A percentile compares a stretch with the other conserved stretches of the same genome.
phyloP scores from a whole-genome alignment of 257 asterid genomes.

The Solanum piurae region DNA sequence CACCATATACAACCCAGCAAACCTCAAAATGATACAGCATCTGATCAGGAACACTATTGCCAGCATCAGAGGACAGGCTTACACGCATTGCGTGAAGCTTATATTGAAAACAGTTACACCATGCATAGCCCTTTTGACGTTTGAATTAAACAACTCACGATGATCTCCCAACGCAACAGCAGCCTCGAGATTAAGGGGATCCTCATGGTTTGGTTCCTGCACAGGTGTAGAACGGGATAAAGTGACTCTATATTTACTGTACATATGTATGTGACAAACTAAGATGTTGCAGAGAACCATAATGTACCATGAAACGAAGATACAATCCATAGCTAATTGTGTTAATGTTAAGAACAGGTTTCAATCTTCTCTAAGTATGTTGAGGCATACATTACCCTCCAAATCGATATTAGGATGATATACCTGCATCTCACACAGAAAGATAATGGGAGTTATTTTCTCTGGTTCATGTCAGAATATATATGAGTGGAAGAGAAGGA shows the following conservation, averaged over 20 bases:
- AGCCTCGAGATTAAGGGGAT: slow-evolving; percentile 31
- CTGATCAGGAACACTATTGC: neutral
- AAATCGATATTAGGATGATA: slow-evolving; percentile 87
- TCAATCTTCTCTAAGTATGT: slow-evolving; percentile 32
- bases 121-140: slow-evolving; percentile 39
- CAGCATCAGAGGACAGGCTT: neutral
- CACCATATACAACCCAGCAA: neutral
- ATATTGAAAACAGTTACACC: slow-evolving; percentile 30
- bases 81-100: slow-evolving; percentile 19
- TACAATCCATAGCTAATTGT: slow-evolving; percentile 24
- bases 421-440: slow-evolving; percentile 17
- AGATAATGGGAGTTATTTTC: neutral
- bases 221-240: neutral
- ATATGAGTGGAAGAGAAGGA: neutral
- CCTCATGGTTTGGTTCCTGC: slow-evolving; percentile 33
- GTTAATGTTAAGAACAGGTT: slow-evolving; percentile 32
- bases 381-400: slow-evolving; percentile 81
- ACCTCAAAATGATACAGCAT: neutral
- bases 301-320: slow-evolving; percentile 69
- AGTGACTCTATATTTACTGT: neutral
- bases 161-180: slow-evolving; percentile 26
- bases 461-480: neutral
- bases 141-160: slow-evolving; percentile 24
- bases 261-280: neutral
- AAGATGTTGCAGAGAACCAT: neutral